Base-by-base conservation (phyloP, 495 filamentous ascomycete genomes). In the Hypoxylon crocopeplum region DNA sequence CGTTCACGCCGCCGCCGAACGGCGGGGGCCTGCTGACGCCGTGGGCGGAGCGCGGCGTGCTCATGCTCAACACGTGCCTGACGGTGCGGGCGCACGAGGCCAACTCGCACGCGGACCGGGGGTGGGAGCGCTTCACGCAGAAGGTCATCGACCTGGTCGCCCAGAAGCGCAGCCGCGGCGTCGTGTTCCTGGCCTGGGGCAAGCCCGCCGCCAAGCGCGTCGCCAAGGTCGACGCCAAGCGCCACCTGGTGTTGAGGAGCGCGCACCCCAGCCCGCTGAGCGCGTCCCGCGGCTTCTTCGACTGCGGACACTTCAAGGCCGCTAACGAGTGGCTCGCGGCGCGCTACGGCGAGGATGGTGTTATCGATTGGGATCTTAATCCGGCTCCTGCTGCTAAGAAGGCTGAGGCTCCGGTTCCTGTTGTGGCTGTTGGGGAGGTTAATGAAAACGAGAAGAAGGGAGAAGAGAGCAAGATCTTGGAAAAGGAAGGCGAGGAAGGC, bases 111-210 rank as follows among this genome's bases (percentile, higher is more conserved):
- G 75, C 86, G 0, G 85, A 86, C 62, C 84, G 84, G 42, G 94
- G 94, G 10, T 98, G 94, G 94, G 95, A 98, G 77, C 75, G 75
- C 17, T 88, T 98, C 70, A 98, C 94, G 30, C 91, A 96, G 67
- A 88, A 85, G 41, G 88, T 92, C 0, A 93, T 98, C 57, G 90
- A 98, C 54, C 81, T 88, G 2, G 90, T 98, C 4, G 88, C 89
- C 3, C 82, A 86, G 68, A 82, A 85, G 34, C 82, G 92, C 17
- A 85, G 80, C 5, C 75, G 77, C 21, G 94, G 94, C 0, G 93
- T 98, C 1, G 94, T 97, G 11, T 98, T 98, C 69, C 72, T 98
- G 61, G 93, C 92, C 0, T 98, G 94, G 94, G 94, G 94, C 2
- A 84, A 70, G 1, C 88, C 89, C 6, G 94, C 94, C 0, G 86